Base-by-base conservation (phyloP, 495 filamentous ascomycete species). In the Tetracladium marchalianum region DNA sequence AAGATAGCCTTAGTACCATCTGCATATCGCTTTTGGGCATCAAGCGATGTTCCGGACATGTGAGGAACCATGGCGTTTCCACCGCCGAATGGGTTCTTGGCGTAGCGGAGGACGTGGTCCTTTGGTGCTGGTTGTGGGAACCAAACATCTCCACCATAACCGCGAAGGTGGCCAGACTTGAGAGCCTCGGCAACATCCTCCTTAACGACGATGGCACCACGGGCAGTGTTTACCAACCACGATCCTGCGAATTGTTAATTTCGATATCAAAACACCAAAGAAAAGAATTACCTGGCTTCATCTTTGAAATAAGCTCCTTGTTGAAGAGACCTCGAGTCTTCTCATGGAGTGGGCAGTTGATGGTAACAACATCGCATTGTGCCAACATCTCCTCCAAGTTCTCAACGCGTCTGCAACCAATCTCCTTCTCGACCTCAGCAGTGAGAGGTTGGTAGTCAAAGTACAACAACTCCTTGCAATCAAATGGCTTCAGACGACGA, bases 401-500 rank as follows among this genome's bases (percentile, higher is more conserved):
- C 11, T 85, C 77, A 33, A 95, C 89, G 46, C 92, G 80, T 58
- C 92, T 77, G 76, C 83, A 90, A 64, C 92, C 92, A 67, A 98
- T 96, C 75, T 96, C 92, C 66, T 84, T 82, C 79, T 98, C 92
- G 55, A 81, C 72, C 72, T 95, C 89, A 45, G 87, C 62, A 43
- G 65, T 72, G 50, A 98, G 76, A 31, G 90, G 90, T 66, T 98
- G 92, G 81, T 98, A 98, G 73, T 98, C 92, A 65, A 85, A 98
- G 83, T 98, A 98, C 47, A 98, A 77, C 34, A 98, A 78, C 77
- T 98, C 92, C 81, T 96, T 98, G 86, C 92, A 98, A 72, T 95
- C 92, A 61, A 97, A 98, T 50, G 89, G 69, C 78, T 89, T 94
- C 35, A 98, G 81, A 57, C 92, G 82, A 66, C 90, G 81, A 52